Conservation (phyloP, 352 stramenopile species). For the Phytophthora crassamura region DNA sequence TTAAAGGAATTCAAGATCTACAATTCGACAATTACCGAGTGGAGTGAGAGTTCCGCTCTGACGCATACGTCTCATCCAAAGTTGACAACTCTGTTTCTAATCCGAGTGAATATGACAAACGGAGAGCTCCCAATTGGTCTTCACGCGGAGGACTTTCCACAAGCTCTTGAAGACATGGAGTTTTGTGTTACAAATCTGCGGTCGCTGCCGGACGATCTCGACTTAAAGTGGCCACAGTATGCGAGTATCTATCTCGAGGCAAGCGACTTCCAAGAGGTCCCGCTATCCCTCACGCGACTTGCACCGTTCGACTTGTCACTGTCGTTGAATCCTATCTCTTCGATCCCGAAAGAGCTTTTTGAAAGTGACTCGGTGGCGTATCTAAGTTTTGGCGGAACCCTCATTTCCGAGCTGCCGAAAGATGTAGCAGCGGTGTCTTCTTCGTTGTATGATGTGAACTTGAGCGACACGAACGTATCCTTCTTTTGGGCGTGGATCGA, state of each 20-base stretch:
- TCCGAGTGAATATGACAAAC: slow-evolving; percentile 29
- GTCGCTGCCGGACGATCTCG: slow-evolving; percentile 43
- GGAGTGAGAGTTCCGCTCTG: slow-evolving; percentile 20
- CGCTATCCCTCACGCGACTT: slow-evolving; percentile 22
- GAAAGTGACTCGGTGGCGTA: slow-evolving; percentile 38
- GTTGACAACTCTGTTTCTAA: slow-evolving; percentile 27
- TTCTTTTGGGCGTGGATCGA: slow-evolving; percentile 46
- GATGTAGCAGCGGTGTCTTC: slow-evolving; percentile 27
- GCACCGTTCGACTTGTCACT: slow-evolving; percentile 32
- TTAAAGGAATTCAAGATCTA: slow-evolving; percentile 40
- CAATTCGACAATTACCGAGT: slow-evolving; percentile 31
- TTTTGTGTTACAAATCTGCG: slow-evolving; percentile 45
- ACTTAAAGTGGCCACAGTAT: slow-evolving; percentile 45
- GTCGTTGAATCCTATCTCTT: slow-evolving; percentile 32
- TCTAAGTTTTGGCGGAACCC: slow-evolving; percentile 32
- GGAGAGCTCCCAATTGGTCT: slow-evolving; percentile 24
- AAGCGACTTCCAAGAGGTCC: slow-evolving; percentile 19
- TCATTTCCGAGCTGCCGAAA: slow-evolving; percentile 29
- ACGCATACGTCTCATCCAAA: slow-evolving; percentile 19
- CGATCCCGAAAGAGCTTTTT: slow-evolving; percentile 35
- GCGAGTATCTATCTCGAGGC: slow-evolving; percentile 37
- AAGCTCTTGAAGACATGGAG: slow-evolving; percentile 36
- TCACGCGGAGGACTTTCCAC: slow-evolving; percentile 19
- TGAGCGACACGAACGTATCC: slow-evolving; percentile 37
- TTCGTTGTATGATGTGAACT: slow-evolving; percentile 33